Conservation (phyloP, 2,329 filamentous ascomycete species). For the Alternaria arborescens region DNA sequence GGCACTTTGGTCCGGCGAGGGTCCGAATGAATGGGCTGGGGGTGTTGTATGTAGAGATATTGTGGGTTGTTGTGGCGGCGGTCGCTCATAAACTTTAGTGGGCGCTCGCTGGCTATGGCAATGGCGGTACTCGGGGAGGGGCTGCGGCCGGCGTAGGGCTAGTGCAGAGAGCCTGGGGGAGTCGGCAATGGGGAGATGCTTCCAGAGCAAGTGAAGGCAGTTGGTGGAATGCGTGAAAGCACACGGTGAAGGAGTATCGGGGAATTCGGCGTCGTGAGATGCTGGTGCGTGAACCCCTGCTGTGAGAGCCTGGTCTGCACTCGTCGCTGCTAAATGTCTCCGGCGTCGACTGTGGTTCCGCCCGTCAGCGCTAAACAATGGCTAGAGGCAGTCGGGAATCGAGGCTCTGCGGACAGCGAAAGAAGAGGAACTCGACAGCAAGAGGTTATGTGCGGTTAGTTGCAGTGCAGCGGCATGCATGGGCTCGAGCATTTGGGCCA, state of each 20-base stretch:
- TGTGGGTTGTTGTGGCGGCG: constrained; percentile 32
- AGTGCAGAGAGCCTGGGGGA: constrained; percentile 2
- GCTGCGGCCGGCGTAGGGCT: constrained; percentile 12
- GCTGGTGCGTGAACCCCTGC: constrained; percentile 31
- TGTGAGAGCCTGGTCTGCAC: constrained; percentile 21
- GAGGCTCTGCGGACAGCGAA: constrained; percentile 10
- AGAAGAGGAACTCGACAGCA: constrained; percentile 9
- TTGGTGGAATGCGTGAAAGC: background rate
- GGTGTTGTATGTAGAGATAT: constrained; percentile 37
- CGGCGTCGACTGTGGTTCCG: constrained; percentile 20
- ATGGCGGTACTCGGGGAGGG: constrained; percentile 26
- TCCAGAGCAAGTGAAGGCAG: constrained; percentile 13
- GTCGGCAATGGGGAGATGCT: constrained; percentile 5
- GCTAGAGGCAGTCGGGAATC: constrained; percentile 9
- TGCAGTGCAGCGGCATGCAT: constrained; percentile 10
- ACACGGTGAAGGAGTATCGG: constrained; percentile 14
- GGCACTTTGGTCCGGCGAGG: constrained; percentile 21
- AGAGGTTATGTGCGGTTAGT: constrained; percentile 10
- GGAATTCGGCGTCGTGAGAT: constrained; percentile 17
- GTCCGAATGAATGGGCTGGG: constrained; percentile 27
- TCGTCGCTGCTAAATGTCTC: constrained; percentile 20
- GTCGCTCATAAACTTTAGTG: constrained; percentile 38
- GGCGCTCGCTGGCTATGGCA: constrained; percentile 13
- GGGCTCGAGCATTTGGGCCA: constrained; percentile 14
- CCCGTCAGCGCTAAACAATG: constrained; percentile 15